Evolutionary conservation across 2,329 filamentous ascomycete genomes (phyloP).

Genomic region (Iodosphaeria phyllophila): DNA sequence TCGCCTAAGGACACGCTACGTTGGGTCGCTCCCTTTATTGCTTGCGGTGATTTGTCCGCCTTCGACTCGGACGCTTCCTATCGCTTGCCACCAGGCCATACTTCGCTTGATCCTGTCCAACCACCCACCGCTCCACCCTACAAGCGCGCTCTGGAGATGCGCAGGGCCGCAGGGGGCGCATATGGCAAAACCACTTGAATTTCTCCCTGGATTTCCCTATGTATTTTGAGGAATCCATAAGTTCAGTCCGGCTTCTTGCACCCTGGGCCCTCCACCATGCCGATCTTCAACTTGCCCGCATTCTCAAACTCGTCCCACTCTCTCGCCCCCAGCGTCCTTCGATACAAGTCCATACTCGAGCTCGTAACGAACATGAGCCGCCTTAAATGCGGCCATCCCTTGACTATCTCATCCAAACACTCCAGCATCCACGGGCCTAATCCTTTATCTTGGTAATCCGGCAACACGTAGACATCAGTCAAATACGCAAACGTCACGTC

Average conservation of each 20-base stretch:
- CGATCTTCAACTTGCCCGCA: slow-evolving; percentile 15
- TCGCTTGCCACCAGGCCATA: slow-evolving; percentile 65
- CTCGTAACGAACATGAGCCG: slow-evolving; percentile 35
- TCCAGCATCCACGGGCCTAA: slow-evolving; percentile 34
- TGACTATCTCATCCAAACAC: slow-evolving; percentile 27
- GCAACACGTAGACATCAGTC: slow-evolving; percentile 35
- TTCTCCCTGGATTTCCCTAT: too few relatives aligned
- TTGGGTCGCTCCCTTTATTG: slow-evolving; percentile 91
- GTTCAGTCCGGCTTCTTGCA: slow-evolving; percentile 4
- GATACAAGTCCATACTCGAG: slow-evolving; percentile 22
- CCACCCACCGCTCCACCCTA: slow-evolving; percentile 94
- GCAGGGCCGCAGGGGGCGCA: slow-evolving; percentile 55
- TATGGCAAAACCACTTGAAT: slow-evolving; percentile 64
- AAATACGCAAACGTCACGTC: slow-evolving; percentile 49
- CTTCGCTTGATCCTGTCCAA: slow-evolving; percentile 81
- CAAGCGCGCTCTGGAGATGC: slow-evolving; percentile 72
- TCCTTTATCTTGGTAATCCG: slow-evolving; percentile 28
- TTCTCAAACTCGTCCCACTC: slow-evolving; percentile 25
- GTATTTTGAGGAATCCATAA: not conserved
- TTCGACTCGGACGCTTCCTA: slow-evolving; percentile 96
- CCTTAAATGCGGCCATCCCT: slow-evolving; percentile 31
- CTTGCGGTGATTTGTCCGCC: slow-evolving; percentile 87
- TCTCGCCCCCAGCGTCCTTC: slow-evolving; percentile 24
- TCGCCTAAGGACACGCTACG: slow-evolving; percentile 25
- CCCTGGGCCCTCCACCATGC: slow-evolving; percentile 9